These are phyloP conservation scores for Pluteus cervinus DNA, from an alignment of 768 basidiomycete species.

Conservation along the genomic window DNA sequence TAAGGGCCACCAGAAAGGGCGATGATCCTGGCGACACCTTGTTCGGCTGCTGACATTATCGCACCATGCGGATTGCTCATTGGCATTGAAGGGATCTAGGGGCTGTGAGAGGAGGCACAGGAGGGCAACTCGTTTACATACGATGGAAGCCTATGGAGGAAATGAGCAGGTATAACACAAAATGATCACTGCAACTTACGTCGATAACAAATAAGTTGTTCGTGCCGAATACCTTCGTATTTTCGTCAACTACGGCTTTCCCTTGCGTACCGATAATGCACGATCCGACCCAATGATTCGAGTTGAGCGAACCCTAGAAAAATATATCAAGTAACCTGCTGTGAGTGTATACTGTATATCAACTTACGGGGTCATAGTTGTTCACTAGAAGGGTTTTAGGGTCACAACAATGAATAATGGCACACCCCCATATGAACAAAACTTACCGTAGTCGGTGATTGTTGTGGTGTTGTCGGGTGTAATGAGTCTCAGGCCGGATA, in stretches of 20 bases:
- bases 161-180: background rate
- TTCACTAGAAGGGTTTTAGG: slow-evolving; percentile 22
- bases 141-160: slow-evolving; percentile 27
- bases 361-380: slow-evolving; percentile 26
- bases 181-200: slow-evolving; percentile 20
- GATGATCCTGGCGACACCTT: slow-evolving; percentile 50
- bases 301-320: slow-evolving; percentile 35
- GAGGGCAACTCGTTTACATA: slow-evolving; percentile 14
- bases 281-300: slow-evolving; percentile 63
- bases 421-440: background rate
- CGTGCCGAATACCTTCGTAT: slow-evolving; percentile 46
- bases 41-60: slow-evolving; percentile 54
- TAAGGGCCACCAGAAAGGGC: slow-evolving; percentile 48
- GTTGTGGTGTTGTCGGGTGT: slow-evolving; percentile 58
- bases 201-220: slow-evolving; percentile 52
- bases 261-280: slow-evolving; percentile 37
- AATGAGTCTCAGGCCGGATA: slow-evolving; percentile 46
- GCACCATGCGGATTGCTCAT: slow-evolving; percentile 53
- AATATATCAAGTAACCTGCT: background rate
- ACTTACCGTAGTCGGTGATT: slow-evolving; percentile 42
- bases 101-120: background rate
- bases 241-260: slow-evolving; percentile 47
- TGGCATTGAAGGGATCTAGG: slow-evolving; percentile 44
- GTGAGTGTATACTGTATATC: background rate
- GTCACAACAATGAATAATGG: background rate